Evolutionary conservation across 2,329 filamentous ascomycete species (phyloP).

Genomic region (Nannizzia gypsea): DNA sequence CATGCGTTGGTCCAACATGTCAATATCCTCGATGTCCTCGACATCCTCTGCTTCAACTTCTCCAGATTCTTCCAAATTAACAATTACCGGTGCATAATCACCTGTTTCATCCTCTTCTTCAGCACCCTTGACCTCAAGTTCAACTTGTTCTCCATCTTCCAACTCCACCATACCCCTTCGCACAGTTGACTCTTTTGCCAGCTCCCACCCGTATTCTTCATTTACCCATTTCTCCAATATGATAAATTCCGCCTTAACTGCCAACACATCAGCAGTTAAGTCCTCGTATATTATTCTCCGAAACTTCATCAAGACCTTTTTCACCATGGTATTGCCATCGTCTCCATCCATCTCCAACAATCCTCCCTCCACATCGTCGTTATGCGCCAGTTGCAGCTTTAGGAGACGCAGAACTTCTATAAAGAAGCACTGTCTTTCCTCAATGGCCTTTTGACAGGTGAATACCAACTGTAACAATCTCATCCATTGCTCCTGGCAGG

Average conservation of each 20-base stretch:
- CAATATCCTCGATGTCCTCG: neutral
- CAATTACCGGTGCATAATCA: constrained; percentile 52
- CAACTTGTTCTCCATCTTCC: constrained; percentile 52
- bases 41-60: neutral
- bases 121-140: constrained; percentile 43
- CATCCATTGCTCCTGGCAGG: constrained; percentile 56
- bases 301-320: constrained; percentile 42
- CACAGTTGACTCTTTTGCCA: constrained; percentile 41
- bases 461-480: constrained; percentile 45
- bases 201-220: constrained; percentile 46
- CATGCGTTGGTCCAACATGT: constrained; percentile 2
- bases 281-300: constrained; percentile 37
- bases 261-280: constrained; percentile 20
- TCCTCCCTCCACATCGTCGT: constrained; percentile 48
- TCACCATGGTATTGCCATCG: constrained; percentile 43
- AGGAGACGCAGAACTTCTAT: constrained; percentile 40
- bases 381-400: constrained; percentile 43
- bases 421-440: constrained; percentile 40
- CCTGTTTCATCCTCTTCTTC: constrained; percentile 53
- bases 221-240: constrained; percentile 45
- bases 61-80: constrained; percentile 34
- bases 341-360: constrained; percentile 47
- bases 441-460: constrained; percentile 44
- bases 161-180: constrained; percentile 47
- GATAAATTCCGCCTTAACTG: constrained; percentile 42